These are phyloP conservation scores for Avena insularis DNA, from an alignment of 176 grass and related monocot genomes.

Conservation along the genomic window DNA sequence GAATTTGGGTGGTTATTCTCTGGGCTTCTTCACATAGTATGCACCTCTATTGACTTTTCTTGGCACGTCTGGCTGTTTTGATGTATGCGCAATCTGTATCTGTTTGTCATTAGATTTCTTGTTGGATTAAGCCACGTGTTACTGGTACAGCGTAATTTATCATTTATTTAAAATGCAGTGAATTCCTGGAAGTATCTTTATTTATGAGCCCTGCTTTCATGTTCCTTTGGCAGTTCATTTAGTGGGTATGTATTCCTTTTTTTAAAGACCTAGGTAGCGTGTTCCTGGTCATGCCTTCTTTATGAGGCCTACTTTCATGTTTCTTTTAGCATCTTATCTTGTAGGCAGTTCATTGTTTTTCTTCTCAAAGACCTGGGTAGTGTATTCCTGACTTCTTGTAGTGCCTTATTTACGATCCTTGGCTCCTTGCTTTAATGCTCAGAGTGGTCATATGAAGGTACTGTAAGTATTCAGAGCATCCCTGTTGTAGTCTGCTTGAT, in stretches of 20 bases:
- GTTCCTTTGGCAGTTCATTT: not conserved
- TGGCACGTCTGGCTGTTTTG: not conserved
- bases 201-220: not conserved
- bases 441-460: constrained; percentile 25
- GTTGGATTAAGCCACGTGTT: not conserved
- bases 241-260: not conserved
- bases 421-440: constrained; percentile 24
- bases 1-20: constrained; percentile 22
- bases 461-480: constrained; percentile 21
- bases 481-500: not conserved
- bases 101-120: not conserved
- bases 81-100: not conserved
- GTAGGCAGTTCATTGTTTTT: not conserved
- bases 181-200: constrained; percentile 5
- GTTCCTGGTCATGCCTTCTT: not conserved
- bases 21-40: constrained; percentile 26
- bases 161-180: constrained; percentile 37
- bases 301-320: constrained; percentile 8
- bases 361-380: not conserved
- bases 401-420: not conserved
- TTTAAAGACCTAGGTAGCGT: not conserved
- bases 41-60: not conserved
- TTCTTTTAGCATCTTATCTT: constrained; percentile 14
- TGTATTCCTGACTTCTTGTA: not conserved
- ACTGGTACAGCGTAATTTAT: not conserved